Conservation (phyloP, 176 grass and related monocot genomes). For the Poa annua region DNA sequence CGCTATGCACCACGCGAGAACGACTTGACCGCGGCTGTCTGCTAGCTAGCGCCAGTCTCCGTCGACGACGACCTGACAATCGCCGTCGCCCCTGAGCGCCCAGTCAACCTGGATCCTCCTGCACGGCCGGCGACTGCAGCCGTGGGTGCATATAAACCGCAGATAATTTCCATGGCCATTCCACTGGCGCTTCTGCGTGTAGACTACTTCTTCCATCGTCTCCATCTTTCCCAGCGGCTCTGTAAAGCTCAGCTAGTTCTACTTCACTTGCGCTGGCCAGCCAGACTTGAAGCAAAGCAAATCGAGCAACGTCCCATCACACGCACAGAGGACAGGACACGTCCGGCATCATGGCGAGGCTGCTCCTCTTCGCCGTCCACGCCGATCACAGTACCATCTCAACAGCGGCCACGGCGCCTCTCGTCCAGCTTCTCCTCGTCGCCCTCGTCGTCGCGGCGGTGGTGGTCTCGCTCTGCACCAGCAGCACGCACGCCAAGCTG, state of each 20-base stretch:
- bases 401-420: not conserved
- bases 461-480: conserved; percentile 48
- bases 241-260: not conserved
- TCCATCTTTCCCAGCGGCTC: too few relatives aligned
- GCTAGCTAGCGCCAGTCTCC: conserved; percentile 22
- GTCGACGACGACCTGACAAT: conserved; percentile 42
- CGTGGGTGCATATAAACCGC: not conserved
- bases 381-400: not conserved
- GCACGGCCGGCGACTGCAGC: conserved; percentile 1
- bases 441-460: conserved; percentile 9
- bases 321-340: too few relatives aligned
- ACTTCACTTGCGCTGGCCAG: not conserved
- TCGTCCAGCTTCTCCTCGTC: not conserved
- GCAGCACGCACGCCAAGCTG: conserved; percentile 38
- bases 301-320: too few relatives aligned
- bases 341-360: not conserved
- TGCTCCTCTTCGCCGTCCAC: not conserved
- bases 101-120: conserved; percentile 16
- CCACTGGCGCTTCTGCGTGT: too few relatives aligned
- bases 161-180: not conserved
- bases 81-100: not conserved
- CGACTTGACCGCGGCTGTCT: conserved; percentile 20
- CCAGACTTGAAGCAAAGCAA: too few relatives aligned
- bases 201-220: too few relatives aligned
- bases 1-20: not conserved